Base-by-base conservation (phyloP, 116 monocot species). In the Thalassia testudinum region DNA sequence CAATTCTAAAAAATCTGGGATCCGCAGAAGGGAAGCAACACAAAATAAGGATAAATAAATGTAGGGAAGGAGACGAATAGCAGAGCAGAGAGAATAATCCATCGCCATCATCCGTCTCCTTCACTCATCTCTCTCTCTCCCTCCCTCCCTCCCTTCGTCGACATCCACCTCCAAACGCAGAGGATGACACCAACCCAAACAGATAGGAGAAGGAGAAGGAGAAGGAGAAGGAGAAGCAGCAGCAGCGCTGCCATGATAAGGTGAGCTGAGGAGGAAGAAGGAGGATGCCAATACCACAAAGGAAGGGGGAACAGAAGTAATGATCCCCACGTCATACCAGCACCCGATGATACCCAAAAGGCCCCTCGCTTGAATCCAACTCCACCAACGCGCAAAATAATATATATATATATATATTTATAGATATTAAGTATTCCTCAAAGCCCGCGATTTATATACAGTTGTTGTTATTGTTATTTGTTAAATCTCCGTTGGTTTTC, bases 341-440 rank as follows among this genome's bases (percentile, higher is more conserved):
- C 30, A 34, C 30, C 30, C 30, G 6, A 34, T 62, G 54, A 67
- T n/a, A n/a, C n/a, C 67, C 37, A 50, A 27, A 15, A 60, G 70
- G 28, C 37, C 37, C 53, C 21, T 76, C 55, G 38, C 81, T 72
- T 81, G 58, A 72, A 72, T 72, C 76, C 64, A 65, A 72, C 76
- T 72, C 76, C 65, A 67, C 50, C 55, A 24, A 7, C 16, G 10
- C 30, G 15, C n/a, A 22, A 13, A 59, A 30, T 6, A 17, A 26
- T 28, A 34, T 10, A 3, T 10, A 34, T 10, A 34, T n/a, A n/a
- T n/a, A n/a, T n/a, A n/a, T n/a, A 34, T 10, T 10, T 10, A 34
- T 10, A 34, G 10, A 34, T 10, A n/a, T 34, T 10, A 5, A 34
- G 30, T 34, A 34, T 34, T 34, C 10, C 30, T 34, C 10, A 34